Conservation (phyloP, 129 eudicot species). For the Helichrysum umbraculigerum region DNA sequence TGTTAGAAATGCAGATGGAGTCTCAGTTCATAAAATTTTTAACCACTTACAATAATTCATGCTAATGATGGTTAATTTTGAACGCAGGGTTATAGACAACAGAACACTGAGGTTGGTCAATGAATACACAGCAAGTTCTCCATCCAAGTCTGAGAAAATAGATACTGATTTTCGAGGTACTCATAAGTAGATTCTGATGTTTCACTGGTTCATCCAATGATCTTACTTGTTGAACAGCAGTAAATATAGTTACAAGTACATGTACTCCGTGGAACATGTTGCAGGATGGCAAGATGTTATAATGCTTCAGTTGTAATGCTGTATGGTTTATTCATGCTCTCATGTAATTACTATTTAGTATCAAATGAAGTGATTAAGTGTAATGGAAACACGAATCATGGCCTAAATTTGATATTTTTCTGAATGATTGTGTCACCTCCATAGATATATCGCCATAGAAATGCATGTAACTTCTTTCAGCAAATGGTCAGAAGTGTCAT, state of each 20-base stretch:
- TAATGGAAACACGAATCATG: conserved; percentile 3
- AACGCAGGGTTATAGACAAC: conserved; percentile 79
- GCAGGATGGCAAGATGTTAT: neutral
- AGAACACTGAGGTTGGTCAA: conserved; percentile 76
- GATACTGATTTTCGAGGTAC: conserved; percentile 84
- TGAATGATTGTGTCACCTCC: conserved; percentile 13
- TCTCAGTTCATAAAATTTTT: conserved; percentile 10
- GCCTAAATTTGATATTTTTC: neutral
- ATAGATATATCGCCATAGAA: conserved; percentile 4
- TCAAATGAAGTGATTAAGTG: conserved; percentile 11
- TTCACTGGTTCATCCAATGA: neutral
- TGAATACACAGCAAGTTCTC: conserved; percentile 64
- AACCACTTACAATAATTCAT: conserved; percentile 18
- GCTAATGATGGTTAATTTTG: conserved; percentile 24
- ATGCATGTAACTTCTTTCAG: conserved; percentile 9
- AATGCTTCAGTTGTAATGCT: conserved; percentile 7
- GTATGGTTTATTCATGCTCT: conserved; percentile 1
- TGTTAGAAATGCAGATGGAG: conserved; percentile 18
- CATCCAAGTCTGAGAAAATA: conserved; percentile 66
- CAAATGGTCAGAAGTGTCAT: conserved; percentile 15
- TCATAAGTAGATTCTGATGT: conserved; percentile 10
- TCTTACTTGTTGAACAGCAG: neutral
- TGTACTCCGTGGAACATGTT: conserved; percentile 9
- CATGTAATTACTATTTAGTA: conserved; percentile 16
- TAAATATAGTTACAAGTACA: conserved; percentile 13